Percentiles rank a stretch among this genome's conserved stretches.
These are phyloP conservation scores for Trichoderma cornu-damae DNA, from an alignment of 2,329 filamentous ascomycete genomes.

Conservation along the genomic window DNA sequence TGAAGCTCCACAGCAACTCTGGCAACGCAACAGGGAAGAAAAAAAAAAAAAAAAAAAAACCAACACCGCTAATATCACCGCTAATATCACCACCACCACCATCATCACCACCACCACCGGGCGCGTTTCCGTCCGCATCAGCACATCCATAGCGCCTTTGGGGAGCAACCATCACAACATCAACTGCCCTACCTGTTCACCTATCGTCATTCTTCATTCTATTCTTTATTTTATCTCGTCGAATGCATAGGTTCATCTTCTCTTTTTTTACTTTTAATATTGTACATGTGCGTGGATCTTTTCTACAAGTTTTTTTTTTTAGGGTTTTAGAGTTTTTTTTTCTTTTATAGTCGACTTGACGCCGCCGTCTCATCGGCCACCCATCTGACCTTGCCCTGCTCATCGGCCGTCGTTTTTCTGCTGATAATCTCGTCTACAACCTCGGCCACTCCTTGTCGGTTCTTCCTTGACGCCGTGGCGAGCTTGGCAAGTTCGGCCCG, in stretches of 20 bases:
- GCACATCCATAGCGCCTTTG: not conserved
- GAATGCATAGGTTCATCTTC: not conserved
- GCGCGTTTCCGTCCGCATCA: not conserved
- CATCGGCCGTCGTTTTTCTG: conserved; percentile 53
- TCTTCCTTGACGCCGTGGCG: conserved; percentile 54
- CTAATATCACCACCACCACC: no score
- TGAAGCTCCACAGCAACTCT: not conserved
- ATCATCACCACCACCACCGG: no score
- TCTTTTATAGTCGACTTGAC: conserved; percentile 32
- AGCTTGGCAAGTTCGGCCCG: conserved; percentile 56
- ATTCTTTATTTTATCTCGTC: not conserved
- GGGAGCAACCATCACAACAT: not conserved
- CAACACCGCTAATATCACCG: no score
- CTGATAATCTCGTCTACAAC: conserved; percentile 64
- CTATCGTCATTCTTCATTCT: not conserved
- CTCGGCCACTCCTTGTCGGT: conserved; percentile 64
- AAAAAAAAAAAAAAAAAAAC: no score
- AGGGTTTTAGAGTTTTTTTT: no score
- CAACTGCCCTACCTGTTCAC: not conserved
- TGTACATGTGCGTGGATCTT: conserved; percentile 3
- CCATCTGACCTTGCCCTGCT: conserved; percentile 42
- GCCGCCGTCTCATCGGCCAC: conserved; percentile 26
- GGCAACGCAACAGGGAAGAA: no score
- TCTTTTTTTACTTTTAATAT: conserved; percentile 8
- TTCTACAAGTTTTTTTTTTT: not conserved